A percentile compares a stretch with the other conserved stretches of the same genome.
These are phyloP conservation scores for Penicillium antarcticum DNA, from an alignment of 495 filamentous ascomycete genomes.

Conservation along the genomic window DNA sequence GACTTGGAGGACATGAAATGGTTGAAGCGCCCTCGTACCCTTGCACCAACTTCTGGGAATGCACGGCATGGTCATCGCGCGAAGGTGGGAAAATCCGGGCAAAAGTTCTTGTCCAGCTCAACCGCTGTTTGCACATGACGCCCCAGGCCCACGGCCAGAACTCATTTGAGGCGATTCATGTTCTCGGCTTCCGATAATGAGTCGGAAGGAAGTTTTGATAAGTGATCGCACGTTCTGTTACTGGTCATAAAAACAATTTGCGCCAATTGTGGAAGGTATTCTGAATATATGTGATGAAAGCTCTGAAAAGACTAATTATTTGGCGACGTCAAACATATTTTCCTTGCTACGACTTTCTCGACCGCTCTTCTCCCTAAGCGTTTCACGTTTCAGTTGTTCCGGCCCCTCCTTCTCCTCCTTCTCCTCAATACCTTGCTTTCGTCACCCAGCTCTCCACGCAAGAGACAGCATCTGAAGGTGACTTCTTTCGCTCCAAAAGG, in stretches of 20 bases:
- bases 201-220: no score
- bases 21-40: constrained; percentile 7
- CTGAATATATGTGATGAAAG: constrained; percentile 2
- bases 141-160: no score
- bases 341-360: not conserved
- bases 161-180: no score
- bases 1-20: constrained; percentile 22
- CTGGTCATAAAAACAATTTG: constrained; percentile 1
- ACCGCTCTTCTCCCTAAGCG: not conserved
- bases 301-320: constrained; percentile 9
- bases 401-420: not conserved
- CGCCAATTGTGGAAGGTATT: not conserved
- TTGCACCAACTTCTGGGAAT: constrained; percentile 5
- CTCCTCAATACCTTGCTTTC: constrained; percentile 2
- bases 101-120: no score
- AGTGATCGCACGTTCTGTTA: not conserved
- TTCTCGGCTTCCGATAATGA: no score
- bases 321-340: constrained; percentile 4
- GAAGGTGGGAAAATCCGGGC: no score
- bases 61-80: constrained; percentile 1
- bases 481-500: constrained; percentile 14
- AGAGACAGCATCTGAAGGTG: constrained; percentile 12
- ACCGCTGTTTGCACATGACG: no score
- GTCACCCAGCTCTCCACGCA: constrained; percentile 9
- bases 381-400: not conserved